Percentiles rank a stretch among this genome's conserved stretches.
phyloP scores from a whole-genome alignment of 305 asterid species.

The Fraxinus floribunda region DNA sequence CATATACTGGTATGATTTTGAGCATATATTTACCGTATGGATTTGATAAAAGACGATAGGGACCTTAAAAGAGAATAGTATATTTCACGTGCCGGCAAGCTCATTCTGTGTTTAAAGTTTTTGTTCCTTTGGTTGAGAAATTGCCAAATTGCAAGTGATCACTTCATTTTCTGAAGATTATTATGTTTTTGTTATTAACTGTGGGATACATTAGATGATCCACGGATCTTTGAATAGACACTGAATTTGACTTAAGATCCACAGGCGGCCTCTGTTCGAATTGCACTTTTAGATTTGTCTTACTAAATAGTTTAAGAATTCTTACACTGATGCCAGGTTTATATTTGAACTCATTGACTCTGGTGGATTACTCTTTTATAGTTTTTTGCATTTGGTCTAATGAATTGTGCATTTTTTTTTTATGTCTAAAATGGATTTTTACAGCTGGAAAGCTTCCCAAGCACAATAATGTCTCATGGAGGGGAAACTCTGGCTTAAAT shows the following conservation, averaged over 20 bases:
- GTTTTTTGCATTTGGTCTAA: neutral
- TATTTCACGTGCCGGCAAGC: neutral
- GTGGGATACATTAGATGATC: neutral
- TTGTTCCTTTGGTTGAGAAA: neutral
- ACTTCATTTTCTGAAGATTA: neutral
- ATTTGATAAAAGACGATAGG: neutral
- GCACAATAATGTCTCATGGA: conserved; percentile 57
- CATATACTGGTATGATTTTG: neutral
- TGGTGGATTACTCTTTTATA: neutral
- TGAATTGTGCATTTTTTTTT: neutral
- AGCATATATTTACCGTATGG: neutral
- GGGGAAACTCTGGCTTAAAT: conserved; percentile 43
- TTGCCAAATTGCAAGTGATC: neutral
- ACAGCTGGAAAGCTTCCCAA: conserved; percentile 58
- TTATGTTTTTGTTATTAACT: neutral
- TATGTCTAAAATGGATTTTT: conserved; percentile 2
- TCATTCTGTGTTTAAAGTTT: neutral
- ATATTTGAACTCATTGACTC: neutral
- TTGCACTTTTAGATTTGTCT: neutral
- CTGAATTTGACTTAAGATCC: conserved; percentile 13
- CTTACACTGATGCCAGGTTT: neutral
- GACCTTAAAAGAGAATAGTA: neutral
- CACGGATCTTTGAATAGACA: neutral
- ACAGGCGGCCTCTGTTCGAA: neutral
- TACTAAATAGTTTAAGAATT: neutral